Percentiles rank a stretch among this genome's conserved stretches.
phyloP scores from a whole-genome alignment of 2,329 filamentous ascomycete species.

The Hypocrella siamensis region DNA sequence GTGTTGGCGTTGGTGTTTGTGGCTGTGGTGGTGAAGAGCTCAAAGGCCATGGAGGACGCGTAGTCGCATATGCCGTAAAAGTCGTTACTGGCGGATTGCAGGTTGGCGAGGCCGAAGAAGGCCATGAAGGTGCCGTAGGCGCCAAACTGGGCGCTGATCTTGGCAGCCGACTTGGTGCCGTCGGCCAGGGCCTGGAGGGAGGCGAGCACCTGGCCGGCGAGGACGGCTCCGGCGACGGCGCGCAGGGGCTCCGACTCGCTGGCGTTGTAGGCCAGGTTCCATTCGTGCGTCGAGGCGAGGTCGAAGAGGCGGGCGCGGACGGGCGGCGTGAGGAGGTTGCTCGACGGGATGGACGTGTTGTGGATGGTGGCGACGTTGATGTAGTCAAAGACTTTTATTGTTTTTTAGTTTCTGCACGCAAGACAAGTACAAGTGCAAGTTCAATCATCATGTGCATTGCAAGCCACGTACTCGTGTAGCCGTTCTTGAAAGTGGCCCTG shows the following conservation, averaged over 20 bases:
- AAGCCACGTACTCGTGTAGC: conserved; percentile 36
- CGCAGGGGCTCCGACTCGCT: conserved; percentile 52
- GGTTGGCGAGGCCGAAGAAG: conserved; percentile 44
- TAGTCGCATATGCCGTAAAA: conserved; percentile 76
- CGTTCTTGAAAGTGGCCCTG: conserved; percentile 40
- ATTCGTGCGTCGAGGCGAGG: conserved; percentile 72
- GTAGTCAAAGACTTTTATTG: conserved; percentile 43
- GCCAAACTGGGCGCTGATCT: conserved; percentile 40
- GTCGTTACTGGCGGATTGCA: conserved; percentile 33
- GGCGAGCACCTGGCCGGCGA: conserved; percentile 38
- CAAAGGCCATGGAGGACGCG: conserved; percentile 66
- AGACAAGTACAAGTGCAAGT: too few species aligned
- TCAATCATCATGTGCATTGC: too few species aligned
- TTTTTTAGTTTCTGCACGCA: background rate
- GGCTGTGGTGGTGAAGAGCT: conserved; percentile 40
- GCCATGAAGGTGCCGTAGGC: conserved; percentile 46
- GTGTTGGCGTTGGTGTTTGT: conserved; percentile 21
- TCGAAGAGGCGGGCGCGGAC: conserved; percentile 48
- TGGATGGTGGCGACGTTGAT: conserved; percentile 45
- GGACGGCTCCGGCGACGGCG: conserved; percentile 40
- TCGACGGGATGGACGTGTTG: conserved; percentile 42
- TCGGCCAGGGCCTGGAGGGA: conserved; percentile 36
- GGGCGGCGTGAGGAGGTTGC: conserved; percentile 40
- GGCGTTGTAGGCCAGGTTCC: conserved; percentile 65
- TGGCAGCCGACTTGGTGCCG: conserved; percentile 17